A percentile compares a stretch with the other conserved stretches of the same genome.
Evolutionary conservation across 2,329 filamentous ascomycete genomes (phyloP).

Genomic region (Microdochium nivale): DNA sequence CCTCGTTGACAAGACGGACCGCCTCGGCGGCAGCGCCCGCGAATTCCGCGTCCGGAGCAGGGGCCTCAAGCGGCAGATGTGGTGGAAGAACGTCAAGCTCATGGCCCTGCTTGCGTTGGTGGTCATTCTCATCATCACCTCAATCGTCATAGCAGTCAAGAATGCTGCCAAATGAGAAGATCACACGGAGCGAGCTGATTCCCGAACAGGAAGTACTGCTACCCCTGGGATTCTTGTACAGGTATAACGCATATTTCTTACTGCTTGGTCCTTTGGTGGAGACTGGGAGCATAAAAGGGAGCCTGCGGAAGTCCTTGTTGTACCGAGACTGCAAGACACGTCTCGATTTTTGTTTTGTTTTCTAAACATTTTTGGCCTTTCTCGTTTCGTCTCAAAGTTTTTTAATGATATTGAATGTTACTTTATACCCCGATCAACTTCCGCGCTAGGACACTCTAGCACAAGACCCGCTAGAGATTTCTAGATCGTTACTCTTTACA

Average conservation of each 20-base stretch:
- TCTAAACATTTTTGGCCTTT: neutral
- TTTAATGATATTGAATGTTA: too few relatives aligned
- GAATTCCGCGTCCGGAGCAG: conserved; percentile 86
- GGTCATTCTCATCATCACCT: conserved; percentile 46
- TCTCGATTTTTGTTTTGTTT: too few relatives aligned
- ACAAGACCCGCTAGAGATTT: too few relatives aligned
- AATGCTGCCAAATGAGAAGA: conserved; percentile 20
- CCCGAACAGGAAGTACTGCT: conserved; percentile 1
- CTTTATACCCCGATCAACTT: too few relatives aligned
- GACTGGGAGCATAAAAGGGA: too few relatives aligned
- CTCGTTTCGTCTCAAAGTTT: neutral
- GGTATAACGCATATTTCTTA: neutral
- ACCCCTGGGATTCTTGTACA: neutral
- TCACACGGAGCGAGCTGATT: neutral
- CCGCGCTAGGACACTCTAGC: too few relatives aligned
- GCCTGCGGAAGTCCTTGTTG: too few relatives aligned
- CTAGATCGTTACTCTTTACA: too few relatives aligned
- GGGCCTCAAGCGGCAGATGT: conserved; percentile 87
- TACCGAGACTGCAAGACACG: too few relatives aligned
- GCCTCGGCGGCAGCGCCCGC: conserved; percentile 75
- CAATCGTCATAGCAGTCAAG: conserved; percentile 46
- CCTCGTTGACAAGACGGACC: conserved; percentile 92
- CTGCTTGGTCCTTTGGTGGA: too few relatives aligned
- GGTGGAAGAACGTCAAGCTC: conserved; percentile 98
- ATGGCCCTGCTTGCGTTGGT: conserved; percentile 74